Conservation (phyloP, 768 basidiomycete genomes). For the Dioszegia crocea region DNA sequence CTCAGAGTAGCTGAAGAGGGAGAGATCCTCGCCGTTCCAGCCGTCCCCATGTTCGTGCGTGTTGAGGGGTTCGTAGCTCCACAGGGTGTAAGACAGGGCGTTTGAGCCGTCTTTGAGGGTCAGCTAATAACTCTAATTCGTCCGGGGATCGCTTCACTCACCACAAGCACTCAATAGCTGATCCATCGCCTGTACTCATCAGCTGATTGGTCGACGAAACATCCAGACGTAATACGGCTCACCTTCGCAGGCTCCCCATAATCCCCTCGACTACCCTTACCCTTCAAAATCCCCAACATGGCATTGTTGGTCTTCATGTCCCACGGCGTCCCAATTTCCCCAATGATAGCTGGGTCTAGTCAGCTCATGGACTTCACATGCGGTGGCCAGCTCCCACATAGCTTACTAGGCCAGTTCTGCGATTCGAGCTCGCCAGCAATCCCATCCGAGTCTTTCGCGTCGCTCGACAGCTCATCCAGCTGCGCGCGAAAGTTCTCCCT, state of each 20-base stretch:
- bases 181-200: conserved; percentile 26
- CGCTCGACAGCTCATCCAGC: conserved; percentile 72
- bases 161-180: conserved; percentile 55
- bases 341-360: conserved; percentile 49
- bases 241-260: conserved; percentile 38
- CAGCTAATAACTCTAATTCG: conserved; percentile 52
- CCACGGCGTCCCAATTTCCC: conserved; percentile 68
- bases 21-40: conserved; percentile 55
- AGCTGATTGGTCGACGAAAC: not conserved
- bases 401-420: conserved; percentile 7
- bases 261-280: conserved; percentile 30
- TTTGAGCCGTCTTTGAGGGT: conserved; percentile 67
- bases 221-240: not conserved
- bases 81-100: conserved; percentile 72
- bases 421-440: not conserved
- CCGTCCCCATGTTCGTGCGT: conserved; percentile 86
- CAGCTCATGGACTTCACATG: too few species aligned
- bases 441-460: conserved; percentile 52
- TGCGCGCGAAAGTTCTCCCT: conserved; percentile 74
- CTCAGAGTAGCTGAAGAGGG: conserved; percentile 44
- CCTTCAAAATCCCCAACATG: conserved; percentile 53
- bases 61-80: conserved; percentile 70
- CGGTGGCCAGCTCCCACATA: too few species aligned
- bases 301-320: conserved; percentile 77
- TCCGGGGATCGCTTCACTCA: conserved; percentile 53